These are phyloP conservation scores for Zalaria obscura DNA, from an alignment of 2,329 filamentous ascomycete species.

Conservation along the genomic window DNA sequence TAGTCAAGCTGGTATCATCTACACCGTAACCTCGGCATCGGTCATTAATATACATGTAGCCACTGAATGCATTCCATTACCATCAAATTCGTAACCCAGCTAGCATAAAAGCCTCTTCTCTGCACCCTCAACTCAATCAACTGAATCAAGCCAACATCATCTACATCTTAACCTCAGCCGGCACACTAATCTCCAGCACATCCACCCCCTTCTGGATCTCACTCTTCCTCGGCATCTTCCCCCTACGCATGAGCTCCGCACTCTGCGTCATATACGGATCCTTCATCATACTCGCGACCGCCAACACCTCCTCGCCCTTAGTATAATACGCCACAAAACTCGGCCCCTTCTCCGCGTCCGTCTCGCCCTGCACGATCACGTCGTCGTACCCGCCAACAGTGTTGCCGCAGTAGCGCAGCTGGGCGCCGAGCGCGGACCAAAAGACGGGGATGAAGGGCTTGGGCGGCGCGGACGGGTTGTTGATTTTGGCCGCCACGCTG, in stretches of 20 bases:
- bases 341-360: slow-evolving; percentile 40
- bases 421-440: slow-evolving; percentile 84
- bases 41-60: too few relatives aligned
- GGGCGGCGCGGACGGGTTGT: slow-evolving; percentile 43
- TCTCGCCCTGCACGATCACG: slow-evolving; percentile 62
- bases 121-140: too few relatives aligned
- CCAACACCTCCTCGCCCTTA: slow-evolving; percentile 73
- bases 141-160: neutral
- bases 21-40: too few relatives aligned
- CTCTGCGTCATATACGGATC: slow-evolving; percentile 77
- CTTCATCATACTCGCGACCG: slow-evolving; percentile 78
- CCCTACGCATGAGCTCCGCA: slow-evolving; percentile 70
- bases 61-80: too few relatives aligned
- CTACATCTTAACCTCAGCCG: slow-evolving; percentile 30
- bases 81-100: too few relatives aligned
- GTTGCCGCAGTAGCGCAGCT: slow-evolving; percentile 89
- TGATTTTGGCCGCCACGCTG: slow-evolving; percentile 63
- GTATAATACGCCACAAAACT: slow-evolving; percentile 87
- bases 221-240: slow-evolving; percentile 70
- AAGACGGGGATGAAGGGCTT: slow-evolving; percentile 84
- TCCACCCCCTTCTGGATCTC: slow-evolving; percentile 51
- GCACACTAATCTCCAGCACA: slow-evolving; percentile 29
- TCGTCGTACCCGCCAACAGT: slow-evolving; percentile 75
- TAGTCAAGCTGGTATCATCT: too few relatives aligned
- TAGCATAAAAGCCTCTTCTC: too few relatives aligned